Evolutionary conservation across 2,329 filamentous ascomycete species (phyloP).

Genomic region (Fonsecaea monophora): DNA sequence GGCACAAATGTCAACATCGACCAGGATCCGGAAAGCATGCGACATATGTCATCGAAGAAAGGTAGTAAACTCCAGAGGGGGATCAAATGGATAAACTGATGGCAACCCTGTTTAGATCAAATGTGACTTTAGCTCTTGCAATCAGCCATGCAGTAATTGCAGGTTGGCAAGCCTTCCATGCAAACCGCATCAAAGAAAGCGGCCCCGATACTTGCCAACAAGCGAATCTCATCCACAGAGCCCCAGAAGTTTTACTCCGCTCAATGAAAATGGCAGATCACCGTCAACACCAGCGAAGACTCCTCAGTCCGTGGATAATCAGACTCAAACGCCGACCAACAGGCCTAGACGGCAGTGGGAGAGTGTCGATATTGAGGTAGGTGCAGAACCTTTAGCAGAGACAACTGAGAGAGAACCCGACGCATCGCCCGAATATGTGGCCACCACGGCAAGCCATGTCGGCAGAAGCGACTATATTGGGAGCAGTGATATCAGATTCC

Average conservation of each 20-base stretch:
- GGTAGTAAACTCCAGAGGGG: slow-evolving; percentile 10
- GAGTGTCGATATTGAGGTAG: not conserved
- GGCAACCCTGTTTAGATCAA: slow-evolving; percentile 16
- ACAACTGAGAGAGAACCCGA: not conserved
- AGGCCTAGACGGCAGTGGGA: not conserved
- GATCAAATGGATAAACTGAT: not conserved
- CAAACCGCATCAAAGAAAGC: slow-evolving; percentile 24
- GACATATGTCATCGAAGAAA: slow-evolving; percentile 26
- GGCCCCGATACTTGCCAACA: slow-evolving; percentile 19
- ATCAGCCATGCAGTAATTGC: slow-evolving; percentile 21
- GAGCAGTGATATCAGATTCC: slow-evolving; percentile 17
- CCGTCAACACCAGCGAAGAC: not conserved
- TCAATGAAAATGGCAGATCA: not conserved
- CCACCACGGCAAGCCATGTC: slow-evolving; percentile 23
- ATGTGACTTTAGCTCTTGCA: slow-evolving; percentile 16
- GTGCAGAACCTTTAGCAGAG: not conserved
- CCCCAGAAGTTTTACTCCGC: not conserved
- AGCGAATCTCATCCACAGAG: not conserved
- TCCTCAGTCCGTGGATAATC: not conserved
- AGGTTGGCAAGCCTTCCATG: slow-evolving; percentile 10
- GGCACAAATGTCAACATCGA: slow-evolving; percentile 3
- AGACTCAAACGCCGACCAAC: not conserved
- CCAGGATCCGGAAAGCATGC: slow-evolving; percentile 18
- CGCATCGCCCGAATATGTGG: slow-evolving; percentile 22
- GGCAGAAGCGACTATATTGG: slow-evolving; percentile 26